phyloP scores from a whole-genome alignment of 2,329 filamentous ascomycete species.

The Teratosphaeria viscida region DNA sequence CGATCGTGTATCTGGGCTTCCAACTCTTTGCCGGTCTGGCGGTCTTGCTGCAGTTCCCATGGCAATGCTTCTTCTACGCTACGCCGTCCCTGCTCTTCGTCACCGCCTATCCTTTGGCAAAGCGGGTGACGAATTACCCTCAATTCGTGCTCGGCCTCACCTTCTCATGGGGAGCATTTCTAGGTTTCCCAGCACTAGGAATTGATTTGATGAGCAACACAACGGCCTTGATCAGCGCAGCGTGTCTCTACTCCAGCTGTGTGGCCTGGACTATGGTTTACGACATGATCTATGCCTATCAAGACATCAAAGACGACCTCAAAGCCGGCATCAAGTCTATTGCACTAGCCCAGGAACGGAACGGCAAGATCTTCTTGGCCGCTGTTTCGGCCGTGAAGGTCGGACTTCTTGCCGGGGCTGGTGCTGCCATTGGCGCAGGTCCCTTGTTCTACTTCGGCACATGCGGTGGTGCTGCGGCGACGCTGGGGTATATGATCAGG shows the following conservation, averaged over 20 bases:
- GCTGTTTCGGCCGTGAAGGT: slow-evolving; percentile 61
- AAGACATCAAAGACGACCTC: slow-evolving; percentile 77
- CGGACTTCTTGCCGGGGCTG: slow-evolving; percentile 58
- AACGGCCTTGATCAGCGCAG: slow-evolving; percentile 54
- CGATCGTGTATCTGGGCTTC: slow-evolving; percentile 60
- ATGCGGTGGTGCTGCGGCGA: slow-evolving; percentile 46
- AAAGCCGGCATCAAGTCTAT: slow-evolving; percentile 86
- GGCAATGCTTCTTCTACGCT: slow-evolving; percentile 63
- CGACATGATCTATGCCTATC: slow-evolving; percentile 89
- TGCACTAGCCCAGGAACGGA: slow-evolving; percentile 63
- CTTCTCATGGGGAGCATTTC: slow-evolving; percentile 80
- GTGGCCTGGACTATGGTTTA: slow-evolving; percentile 81
- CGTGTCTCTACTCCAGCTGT: slow-evolving; percentile 64
- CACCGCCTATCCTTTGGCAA: slow-evolving; percentile 68
- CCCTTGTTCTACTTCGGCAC: slow-evolving; percentile 49
- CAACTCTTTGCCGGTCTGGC: slow-evolving; percentile 66
- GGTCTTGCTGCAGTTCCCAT: slow-evolving; percentile 66
- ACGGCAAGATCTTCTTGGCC: slow-evolving; percentile 66
- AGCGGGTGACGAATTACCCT: slow-evolving; percentile 78
- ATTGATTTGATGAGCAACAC: slow-evolving; percentile 59
- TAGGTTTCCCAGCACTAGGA: slow-evolving; percentile 78
- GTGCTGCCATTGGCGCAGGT: slow-evolving; percentile 49
- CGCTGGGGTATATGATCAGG: slow-evolving; percentile 49
- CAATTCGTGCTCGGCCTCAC: slow-evolving; percentile 74
- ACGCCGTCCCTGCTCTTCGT: slow-evolving; percentile 67